Evolutionary conservation across 441 rosid genomes (phyloP).

Genomic region (Gossypium trilobum): DNA sequence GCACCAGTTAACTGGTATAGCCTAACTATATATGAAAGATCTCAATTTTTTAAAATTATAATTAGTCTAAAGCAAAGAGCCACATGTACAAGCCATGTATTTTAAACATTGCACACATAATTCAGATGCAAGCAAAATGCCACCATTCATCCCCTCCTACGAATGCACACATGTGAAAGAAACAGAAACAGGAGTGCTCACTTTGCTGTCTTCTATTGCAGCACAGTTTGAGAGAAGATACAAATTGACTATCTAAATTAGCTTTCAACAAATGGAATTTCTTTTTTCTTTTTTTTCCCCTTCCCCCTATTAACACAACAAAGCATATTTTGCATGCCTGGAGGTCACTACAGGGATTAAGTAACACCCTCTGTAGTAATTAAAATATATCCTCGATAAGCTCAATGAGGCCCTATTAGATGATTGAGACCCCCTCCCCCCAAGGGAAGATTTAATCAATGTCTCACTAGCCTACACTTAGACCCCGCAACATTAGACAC

Average conservation of each 20-base stretch:
- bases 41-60: neutral
- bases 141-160: neutral
- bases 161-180: neutral
- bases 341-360: neutral
- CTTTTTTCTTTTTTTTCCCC: neutral
- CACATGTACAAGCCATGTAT: neutral
- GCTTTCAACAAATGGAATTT: neutral
- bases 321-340: neutral
- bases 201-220: neutral
- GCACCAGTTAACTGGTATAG: constrained; percentile 12
- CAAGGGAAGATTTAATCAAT: neutral
- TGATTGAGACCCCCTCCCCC: neutral
- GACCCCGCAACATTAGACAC: too few relatives aligned
- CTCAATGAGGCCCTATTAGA: neutral
- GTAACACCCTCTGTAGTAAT: neutral
- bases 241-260: neutral
- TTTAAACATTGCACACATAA: neutral
- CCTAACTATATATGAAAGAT: neutral
- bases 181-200: neutral
- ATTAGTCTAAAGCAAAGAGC: neutral
- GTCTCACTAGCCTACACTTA: neutral
- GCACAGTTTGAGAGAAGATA: neutral
- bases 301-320: neutral
- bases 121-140: neutral
- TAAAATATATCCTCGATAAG: neutral